Base-by-base conservation (phyloP, 106 monocot species). In the Alisma plantagoaquatica region DNA sequence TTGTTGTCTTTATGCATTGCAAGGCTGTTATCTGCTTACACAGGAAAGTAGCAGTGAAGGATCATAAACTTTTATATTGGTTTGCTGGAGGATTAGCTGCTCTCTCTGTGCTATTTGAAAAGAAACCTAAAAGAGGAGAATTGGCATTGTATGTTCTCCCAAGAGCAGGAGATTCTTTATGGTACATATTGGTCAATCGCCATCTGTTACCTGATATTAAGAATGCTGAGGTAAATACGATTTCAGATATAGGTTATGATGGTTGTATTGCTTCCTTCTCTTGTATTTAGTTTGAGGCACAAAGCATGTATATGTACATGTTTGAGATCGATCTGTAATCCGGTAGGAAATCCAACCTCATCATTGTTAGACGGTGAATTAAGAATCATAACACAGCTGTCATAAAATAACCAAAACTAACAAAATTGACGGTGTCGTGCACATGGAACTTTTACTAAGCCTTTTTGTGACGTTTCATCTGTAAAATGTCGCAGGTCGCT, bases 61-160 rank as follows among this genome's bases (percentile, higher is more conserved):
- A 98, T 63, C 81, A 98, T 66, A 98, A 98, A 54, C 61, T 98
- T 56, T 3, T 90, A 12, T 98, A 85, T 43, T 98, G 89, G 98
- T 30, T 90, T 76, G 76, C 85, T 60, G 98, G 98, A 43, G 81
- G 65, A 55, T 42, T 98, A 27, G 67, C 98, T 31, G 89, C 75
- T 33, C 73, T 86, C 43, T 90, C 98, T 25, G 71, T 98, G 15
- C 81, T 98, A 53, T 27, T 98, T 31, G 98, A 98, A 67, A 90
- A 98, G 76, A 98, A 98, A 56, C 62, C 70, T 18, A 81, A 76
- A 70, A 66, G 98, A 72, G 78, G 72, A 32, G 98, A 98, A 64
- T 73, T 98, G 60, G 98, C 98, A 1, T 74, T 98, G 5, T 98
- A 98, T 72, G 98, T 98, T 45, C 90, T 98, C 57, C 98, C 98